Base-by-base conservation (phyloP, 805 yeast species). In the Torulaspora delbrueckii region DNA sequence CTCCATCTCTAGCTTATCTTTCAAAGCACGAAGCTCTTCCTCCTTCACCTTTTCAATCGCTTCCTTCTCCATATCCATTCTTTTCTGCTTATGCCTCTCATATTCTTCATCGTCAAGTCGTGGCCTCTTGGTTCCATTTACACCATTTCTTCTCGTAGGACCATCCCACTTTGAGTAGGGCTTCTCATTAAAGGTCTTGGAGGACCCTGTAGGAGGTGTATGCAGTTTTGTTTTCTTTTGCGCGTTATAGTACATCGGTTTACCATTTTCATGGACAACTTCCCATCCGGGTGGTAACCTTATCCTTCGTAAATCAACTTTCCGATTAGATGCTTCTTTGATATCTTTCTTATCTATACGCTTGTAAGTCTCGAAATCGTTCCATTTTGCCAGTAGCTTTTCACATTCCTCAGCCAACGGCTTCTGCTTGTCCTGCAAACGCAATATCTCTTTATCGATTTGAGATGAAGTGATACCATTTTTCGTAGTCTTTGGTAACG, bases 401-500 rank as follows among this genome's bases (percentile, higher is more conserved):
- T 62, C 47, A 3, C 52, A 63, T 58, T 27, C 74, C 57, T 60
- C 62, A 43, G 37, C 40, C 28, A 52, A 61, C 45, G 16, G 47
- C 5, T 67, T 56, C 14, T 51, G 53, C 3, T 69, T 71, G 33
- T 68, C 58, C 16, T 40, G 40, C 14, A 59, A 32, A 2, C 26
- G 22, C 13, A 27, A 38, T 4, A 91, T 76, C 12, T 79, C 74
- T 28, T 73, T 71, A 55, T 86, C 96, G 43, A 93, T 80, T 55
- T 80, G 80, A 19, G 90, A 80, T 48, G 82, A 77, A 8, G 79
- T 76, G 48, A 91, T 84, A 55, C 87, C 83, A 65, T 87, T 88
- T 54, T 82, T 78, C 1, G 91, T 86, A 42, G 88, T 73, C 30
- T 76, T 70, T 8, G 90, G 91, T 82, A 89, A 80, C n/a, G 58